phyloP scores from a whole-genome alignment of 1,139 yeast genomes.

The Zygoascus hellenicus region DNA sequence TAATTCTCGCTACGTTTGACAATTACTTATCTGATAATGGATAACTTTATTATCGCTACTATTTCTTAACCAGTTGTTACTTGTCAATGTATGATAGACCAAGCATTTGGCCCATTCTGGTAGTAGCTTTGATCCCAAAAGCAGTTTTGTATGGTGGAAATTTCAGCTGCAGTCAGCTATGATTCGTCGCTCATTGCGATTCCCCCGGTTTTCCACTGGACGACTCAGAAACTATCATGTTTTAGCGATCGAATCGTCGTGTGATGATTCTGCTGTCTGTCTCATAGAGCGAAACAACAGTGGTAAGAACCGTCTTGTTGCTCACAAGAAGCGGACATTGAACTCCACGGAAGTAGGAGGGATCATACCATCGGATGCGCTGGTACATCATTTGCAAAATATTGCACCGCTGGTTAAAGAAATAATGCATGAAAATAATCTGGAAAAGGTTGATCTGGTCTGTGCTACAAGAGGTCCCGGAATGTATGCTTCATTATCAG shows the following conservation, averaged over 20 bases:
- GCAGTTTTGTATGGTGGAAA: background rate
- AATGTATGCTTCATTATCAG: slow-evolving; percentile 82
- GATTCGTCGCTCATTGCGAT: background rate
- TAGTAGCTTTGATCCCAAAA: background rate
- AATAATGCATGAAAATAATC: slow-evolving; percentile 32
- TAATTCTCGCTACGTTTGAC: too few species aligned
- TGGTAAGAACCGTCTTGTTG: background rate
- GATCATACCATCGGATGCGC: slow-evolving; percentile 81
- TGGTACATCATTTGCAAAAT: slow-evolving; percentile 62
- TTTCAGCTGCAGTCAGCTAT: background rate
- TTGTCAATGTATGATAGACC: too few species aligned
- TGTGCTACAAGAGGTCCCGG: slow-evolving; percentile 98
- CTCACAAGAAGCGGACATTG: slow-evolving; percentile 58
- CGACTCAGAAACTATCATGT: slow-evolving; percentile 48
- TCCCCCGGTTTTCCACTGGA: background rate
- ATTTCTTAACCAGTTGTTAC: too few species aligned
- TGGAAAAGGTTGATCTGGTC: slow-evolving; percentile 59
- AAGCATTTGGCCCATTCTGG: too few species aligned
- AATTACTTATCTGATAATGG: too few species aligned
- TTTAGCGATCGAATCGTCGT: slow-evolving; percentile 84
- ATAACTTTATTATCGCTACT: too few species aligned
- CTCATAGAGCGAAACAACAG: slow-evolving; percentile 59
- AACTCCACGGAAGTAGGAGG: slow-evolving; percentile 72
- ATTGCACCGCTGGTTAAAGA: slow-evolving; percentile 45
- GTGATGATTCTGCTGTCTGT: slow-evolving; percentile 93